Base-by-base conservation (phyloP, 345 rosid species). In the Populus alba region DNA sequence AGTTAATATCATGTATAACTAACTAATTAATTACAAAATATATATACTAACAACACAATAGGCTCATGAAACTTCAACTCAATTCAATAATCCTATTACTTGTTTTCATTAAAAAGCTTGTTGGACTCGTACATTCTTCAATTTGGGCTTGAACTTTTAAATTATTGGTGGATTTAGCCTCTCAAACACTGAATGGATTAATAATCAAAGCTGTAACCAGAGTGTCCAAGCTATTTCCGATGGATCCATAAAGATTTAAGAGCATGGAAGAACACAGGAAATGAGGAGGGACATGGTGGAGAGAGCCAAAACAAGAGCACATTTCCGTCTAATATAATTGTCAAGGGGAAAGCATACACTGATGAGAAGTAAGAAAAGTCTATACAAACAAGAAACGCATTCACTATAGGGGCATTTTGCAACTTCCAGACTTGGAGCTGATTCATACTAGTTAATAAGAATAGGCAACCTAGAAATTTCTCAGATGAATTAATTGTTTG, bases 391-490 rank as follows among this genome's bases (percentile, higher is more conserved):
- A 81, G 97, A 75, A 95, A 90, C 27, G 33, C 29, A 57, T 87
- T 86, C 77, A 91, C 90, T 3, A 29, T 91, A 57, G 91, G 97
- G 95, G 98, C 1, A 81, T 94, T 2, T 45, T 92, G 71, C 96
- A 94, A 90, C 90, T 91, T 10, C 96, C 97, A 0, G 94, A 92
- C 80, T 77, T 92, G 70, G 97, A 94, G 76, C 82, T 94, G n/a
- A 75, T 94, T 20, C 0, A 53, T 3, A 18, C 59, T 18, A 4
- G 51, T 47, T 12, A 13, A 47, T 13, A 3, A 0, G 18, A 47
- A 47, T 47, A 18, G 18, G 4, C 51, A 47, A 3, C 51, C 17
- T 2, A 45, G 1, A 45, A 39, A 39, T 7, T 7, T 39, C 10
- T 39, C 41, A 39, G 9, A 7, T 39, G 7, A 39, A 39, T 39